Percentiles rank a stretch among this genome's conserved stretches.
Conservation (phyloP, 228 moss, liverwort and hornwort genomes). For the Sphagnum fallax region DNA sequence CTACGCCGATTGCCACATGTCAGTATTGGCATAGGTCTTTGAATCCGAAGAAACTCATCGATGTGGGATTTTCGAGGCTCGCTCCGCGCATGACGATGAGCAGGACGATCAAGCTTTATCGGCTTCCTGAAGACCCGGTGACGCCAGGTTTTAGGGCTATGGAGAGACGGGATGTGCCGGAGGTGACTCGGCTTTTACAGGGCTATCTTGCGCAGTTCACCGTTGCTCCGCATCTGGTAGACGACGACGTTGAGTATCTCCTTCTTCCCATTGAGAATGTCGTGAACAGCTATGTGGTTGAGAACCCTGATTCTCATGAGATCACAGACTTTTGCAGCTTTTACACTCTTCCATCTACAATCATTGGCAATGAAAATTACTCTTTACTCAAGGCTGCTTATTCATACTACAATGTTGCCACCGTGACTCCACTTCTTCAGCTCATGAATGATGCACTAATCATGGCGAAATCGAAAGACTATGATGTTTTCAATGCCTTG, state of each 20-base stretch:
- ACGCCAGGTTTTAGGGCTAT: constrained; percentile 38
- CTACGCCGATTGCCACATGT: constrained; percentile 56
- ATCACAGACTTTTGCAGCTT: constrained; percentile 57
- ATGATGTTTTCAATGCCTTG: constrained; percentile 54
- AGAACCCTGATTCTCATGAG: constrained; percentile 41
- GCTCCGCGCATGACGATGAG: constrained; percentile 60
- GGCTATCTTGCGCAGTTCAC: constrained; percentile 31
- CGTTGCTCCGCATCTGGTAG: constrained; percentile 31
- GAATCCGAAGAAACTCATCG: constrained; percentile 54
- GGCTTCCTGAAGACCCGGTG: constrained; percentile 32
- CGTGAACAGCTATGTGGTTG: constrained; percentile 49
- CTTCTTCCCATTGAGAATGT: constrained; percentile 46
- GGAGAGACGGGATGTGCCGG: constrained; percentile 47
- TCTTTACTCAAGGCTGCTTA: constrained; percentile 43
- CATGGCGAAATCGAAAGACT: constrained; percentile 46
- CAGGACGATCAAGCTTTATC: constrained; percentile 49
- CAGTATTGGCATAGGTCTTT: constrained; percentile 58
- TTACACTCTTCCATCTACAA: constrained; percentile 52
- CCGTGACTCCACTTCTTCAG: constrained; percentile 30
- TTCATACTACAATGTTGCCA: constrained; percentile 58
- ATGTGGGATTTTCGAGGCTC: constrained; percentile 53
- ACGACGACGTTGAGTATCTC: constrained; percentile 46
- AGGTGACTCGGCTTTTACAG: constrained; percentile 32
- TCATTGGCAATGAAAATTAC: constrained; percentile 54
- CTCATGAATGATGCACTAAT: constrained; percentile 53